Evolutionary conservation across 257 asterid species (phyloP).

Genomic region (Anisodus tanguticus): DNA sequence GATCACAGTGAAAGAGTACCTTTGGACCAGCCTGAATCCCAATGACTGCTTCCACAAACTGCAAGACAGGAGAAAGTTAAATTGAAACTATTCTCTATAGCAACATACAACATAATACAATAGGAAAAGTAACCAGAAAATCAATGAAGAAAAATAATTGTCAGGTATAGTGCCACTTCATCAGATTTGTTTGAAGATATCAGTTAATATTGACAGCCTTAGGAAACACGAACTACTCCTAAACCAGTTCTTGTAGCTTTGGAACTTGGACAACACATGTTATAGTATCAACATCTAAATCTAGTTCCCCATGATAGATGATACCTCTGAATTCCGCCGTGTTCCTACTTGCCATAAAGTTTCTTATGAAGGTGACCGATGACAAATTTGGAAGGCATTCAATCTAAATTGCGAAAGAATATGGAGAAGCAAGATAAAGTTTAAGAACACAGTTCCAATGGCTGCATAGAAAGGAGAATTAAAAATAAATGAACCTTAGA

Average conservation of each 20-base stretch:
- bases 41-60: slow-evolving; percentile 89
- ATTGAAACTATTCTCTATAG: neutral
- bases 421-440: neutral
- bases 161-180: neutral
- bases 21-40: slow-evolving; percentile 67
- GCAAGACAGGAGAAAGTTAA: slow-evolving; percentile 33
- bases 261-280: no score
- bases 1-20: slow-evolving; percentile 45
- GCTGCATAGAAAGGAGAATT: neutral
- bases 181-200: neutral
- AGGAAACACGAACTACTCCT: neutral
- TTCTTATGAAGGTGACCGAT: neutral
- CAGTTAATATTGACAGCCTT: slow-evolving; percentile 6
- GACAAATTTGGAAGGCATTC: neutral
- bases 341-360: neutral
- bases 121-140: neutral
- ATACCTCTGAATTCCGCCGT: neutral
- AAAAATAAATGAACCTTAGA: neutral
- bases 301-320: neutral
- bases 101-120: slow-evolving; percentile 9
- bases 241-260: neutral
- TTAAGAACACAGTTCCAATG: neutral
- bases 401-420: neutral
- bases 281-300: no score
- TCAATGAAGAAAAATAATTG: neutral